Evolutionary conservation across 1,284 basidiomycete species (phyloP).

Genomic region (Sanghuangporus sanghuang): DNA sequence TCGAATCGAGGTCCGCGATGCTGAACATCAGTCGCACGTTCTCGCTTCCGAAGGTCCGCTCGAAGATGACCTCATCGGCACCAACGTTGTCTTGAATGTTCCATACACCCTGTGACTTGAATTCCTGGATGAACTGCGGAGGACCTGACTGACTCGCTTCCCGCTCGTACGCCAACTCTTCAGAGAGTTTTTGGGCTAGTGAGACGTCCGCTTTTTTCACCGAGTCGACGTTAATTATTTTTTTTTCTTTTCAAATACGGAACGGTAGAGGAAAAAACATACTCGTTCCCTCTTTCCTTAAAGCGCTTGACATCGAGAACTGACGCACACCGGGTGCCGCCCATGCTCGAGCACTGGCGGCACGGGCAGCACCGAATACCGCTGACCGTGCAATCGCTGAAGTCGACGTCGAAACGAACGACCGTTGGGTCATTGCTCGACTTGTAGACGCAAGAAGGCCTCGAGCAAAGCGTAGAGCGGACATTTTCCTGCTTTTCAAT

Average conservation of each 20-base stretch:
- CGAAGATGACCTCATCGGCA: slow-evolving; percentile 80
- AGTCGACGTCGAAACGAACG: background rate
- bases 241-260: background rate
- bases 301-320: slow-evolving; percentile 51
- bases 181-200: slow-evolving; percentile 18
- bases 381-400: slow-evolving; percentile 1
- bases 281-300: slow-evolving; percentile 61
- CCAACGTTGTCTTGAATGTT: slow-evolving; percentile 67
- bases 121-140: slow-evolving; percentile 22
- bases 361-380: slow-evolving; percentile 24
- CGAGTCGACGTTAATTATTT: slow-evolving; percentile 20
- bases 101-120: slow-evolving; percentile 22
- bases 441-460: slow-evolving; percentile 5
- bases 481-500: slow-evolving; percentile 4
- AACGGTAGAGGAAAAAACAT: slow-evolving; percentile 27
- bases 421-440: slow-evolving; percentile 5
- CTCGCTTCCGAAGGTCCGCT: slow-evolving; percentile 89
- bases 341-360: background rate
- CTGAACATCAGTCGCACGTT: slow-evolving; percentile 83
- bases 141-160: slow-evolving; percentile 19
- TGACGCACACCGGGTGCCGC: slow-evolving; percentile 33
- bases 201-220: slow-evolving; percentile 19
- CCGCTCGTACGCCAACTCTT: slow-evolving; percentile 24
- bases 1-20: slow-evolving; percentile 64
- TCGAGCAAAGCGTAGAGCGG: slow-evolving; percentile 13